Evolutionary conservation across 768 basidiomycete species (phyloP).

Genomic region (Trichaptum fuscoviolaceum): DNA sequence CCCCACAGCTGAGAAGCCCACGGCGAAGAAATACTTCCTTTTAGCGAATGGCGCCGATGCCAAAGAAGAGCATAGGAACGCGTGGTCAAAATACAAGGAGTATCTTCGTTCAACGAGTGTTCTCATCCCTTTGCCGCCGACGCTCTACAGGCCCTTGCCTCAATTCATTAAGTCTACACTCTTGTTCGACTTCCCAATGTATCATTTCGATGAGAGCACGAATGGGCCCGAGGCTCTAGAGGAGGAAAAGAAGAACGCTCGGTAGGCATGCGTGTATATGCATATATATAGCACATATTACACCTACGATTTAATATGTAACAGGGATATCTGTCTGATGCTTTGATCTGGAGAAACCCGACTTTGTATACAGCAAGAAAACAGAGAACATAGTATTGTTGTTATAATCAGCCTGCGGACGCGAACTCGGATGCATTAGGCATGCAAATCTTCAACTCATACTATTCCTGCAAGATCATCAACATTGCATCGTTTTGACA

Average conservation of each 20-base stretch:
- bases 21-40: constrained; percentile 53
- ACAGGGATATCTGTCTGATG: constrained; percentile 2
- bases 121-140: constrained; percentile 54
- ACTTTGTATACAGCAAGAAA: too few relatives aligned
- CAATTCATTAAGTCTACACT: constrained; percentile 46
- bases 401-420: background rate
- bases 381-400: too few relatives aligned
- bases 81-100: constrained; percentile 49
- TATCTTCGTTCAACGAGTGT: constrained; percentile 57
- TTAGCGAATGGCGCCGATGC: constrained; percentile 39
- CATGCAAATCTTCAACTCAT: background rate
- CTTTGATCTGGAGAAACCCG: constrained; percentile 12
- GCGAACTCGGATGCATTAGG: background rate
- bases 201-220: constrained; percentile 46
- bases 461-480: background rate
- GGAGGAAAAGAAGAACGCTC: constrained; percentile 20
- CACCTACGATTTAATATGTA: too few relatives aligned
- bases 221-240: constrained; percentile 42
- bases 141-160: constrained; percentile 49
- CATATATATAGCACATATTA: too few relatives aligned
- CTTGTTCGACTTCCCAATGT: constrained; percentile 59
- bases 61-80: constrained; percentile 24
- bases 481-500: too few relatives aligned
- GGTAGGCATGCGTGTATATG: constrained; percentile 2
- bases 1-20: constrained; percentile 66